phyloP scores from a whole-genome alignment of 805 yeast genomes.

The Isabelozyma pseudorhagii region DNA sequence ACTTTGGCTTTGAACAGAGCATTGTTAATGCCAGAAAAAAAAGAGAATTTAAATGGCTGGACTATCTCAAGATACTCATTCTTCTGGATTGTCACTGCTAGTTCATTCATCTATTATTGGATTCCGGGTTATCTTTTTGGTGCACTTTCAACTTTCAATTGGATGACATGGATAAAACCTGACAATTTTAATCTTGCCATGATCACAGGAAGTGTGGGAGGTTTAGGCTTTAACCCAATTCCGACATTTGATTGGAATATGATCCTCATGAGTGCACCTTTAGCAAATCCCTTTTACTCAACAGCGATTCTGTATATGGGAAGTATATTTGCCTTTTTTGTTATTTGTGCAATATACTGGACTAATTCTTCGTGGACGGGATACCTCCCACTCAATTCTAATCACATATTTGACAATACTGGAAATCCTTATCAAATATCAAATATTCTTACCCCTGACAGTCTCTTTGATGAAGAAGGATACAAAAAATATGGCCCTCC shows the following conservation, averaged over 20 bases:
- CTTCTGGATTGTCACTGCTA: constrained; percentile 9
- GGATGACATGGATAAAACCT: constrained; percentile 61
- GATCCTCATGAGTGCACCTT: constrained; percentile 18
- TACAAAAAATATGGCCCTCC: constrained; percentile 27
- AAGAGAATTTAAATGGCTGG: constrained; percentile 30
- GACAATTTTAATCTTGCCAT: constrained; percentile 44
- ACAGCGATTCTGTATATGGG: constrained; percentile 15
- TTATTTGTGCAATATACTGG: constrained; percentile 17
- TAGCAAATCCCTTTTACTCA: constrained; percentile 42
- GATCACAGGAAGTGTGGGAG: constrained; percentile 45
- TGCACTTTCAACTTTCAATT: constrained; percentile 44
- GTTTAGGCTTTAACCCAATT: constrained; percentile 55
- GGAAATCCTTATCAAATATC: constrained; percentile 44
- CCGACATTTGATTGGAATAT: constrained; percentile 54
- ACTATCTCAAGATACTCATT: constrained; percentile 19
- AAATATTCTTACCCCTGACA: constrained; percentile 35
- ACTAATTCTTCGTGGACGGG: constrained; percentile 21
- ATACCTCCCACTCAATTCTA: constrained; percentile 37
- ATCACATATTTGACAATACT: constrained; percentile 44
- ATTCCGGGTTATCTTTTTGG: constrained; percentile 41
- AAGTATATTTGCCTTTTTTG: constrained; percentile 10
- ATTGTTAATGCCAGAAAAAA: constrained; percentile 19
- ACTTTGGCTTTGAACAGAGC: constrained; percentile 26
- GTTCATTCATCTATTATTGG: constrained; percentile 44
- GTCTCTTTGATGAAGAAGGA: constrained; percentile 20